A percentile compares a stretch with the other conserved stretches of the same genome.
Conservation (phyloP, 2,329 filamentous ascomycete genomes). For the Pseudocercospora fijiensis region DNA sequence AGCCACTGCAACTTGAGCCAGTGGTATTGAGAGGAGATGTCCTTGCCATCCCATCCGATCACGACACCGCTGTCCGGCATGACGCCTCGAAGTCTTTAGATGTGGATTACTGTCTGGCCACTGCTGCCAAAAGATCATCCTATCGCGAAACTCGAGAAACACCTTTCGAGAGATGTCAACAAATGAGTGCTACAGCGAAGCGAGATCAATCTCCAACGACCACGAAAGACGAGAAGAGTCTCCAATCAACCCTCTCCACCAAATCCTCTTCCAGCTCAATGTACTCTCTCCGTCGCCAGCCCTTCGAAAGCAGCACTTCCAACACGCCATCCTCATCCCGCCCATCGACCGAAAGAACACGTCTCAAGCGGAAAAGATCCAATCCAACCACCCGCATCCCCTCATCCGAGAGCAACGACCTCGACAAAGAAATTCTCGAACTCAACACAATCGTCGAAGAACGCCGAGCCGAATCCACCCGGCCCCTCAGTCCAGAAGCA, state of each 20-base stretch:
- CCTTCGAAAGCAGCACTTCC: slow-evolving; percentile 26
- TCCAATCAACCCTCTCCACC: slow-evolving; percentile 19
- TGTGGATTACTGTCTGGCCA: not conserved
- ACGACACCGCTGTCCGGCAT: slow-evolving; percentile 23
- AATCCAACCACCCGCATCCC: slow-evolving; percentile 29
- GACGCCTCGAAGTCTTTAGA: slow-evolving; percentile 4
- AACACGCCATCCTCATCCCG: slow-evolving; percentile 12
- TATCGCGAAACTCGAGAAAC: slow-evolving; percentile 18
- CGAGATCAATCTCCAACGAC: slow-evolving; percentile 2
- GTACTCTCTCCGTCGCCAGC: slow-evolving; percentile 40
- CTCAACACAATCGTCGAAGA: slow-evolving; percentile 53
- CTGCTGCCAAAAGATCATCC: slow-evolving; percentile 9
- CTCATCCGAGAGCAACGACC: slow-evolving; percentile 26
- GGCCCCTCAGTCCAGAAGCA: slow-evolving; percentile 24
- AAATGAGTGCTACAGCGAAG: slow-evolving; percentile 13
- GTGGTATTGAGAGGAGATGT: slow-evolving; percentile 28
- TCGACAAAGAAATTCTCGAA: slow-evolving; percentile 50
- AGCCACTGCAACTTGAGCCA: slow-evolving; percentile 32
- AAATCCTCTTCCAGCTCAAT: slow-evolving; percentile 35
- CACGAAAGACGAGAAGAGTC: slow-evolving; percentile 1
- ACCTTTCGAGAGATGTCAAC: slow-evolving; percentile 19
- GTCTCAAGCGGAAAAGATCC: slow-evolving; percentile 39
- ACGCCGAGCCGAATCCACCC: slow-evolving; percentile 41
- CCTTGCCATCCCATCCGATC: not conserved
- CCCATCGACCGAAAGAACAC: slow-evolving; percentile 36